phyloP scores from a whole-genome alignment of 805 yeast species.

The Metschnikowia reukaufii region DNA sequence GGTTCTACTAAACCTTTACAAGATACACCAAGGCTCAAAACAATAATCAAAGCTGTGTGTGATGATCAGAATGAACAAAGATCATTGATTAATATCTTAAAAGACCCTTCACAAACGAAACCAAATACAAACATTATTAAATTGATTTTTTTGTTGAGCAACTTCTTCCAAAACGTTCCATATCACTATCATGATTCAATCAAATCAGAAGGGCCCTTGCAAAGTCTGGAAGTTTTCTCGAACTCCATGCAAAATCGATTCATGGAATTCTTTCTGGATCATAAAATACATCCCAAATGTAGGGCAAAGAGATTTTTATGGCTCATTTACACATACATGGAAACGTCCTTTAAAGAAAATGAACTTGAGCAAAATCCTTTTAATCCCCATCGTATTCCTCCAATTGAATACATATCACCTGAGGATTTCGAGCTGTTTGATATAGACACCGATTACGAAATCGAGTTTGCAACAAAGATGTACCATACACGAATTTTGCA shows the following conservation, averaged over 20 bases:
- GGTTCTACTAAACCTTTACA: conserved; percentile 69
- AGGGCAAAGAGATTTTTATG: conserved; percentile 77
- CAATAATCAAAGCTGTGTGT: conserved; percentile 83
- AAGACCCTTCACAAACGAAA: conserved; percentile 28
- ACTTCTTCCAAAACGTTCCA: conserved; percentile 56
- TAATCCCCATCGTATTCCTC: conserved; percentile 42
- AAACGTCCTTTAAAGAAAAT: conserved; percentile 60
- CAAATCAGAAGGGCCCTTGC: conserved; percentile 13
- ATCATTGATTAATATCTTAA: conserved; percentile 46
- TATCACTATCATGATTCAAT: conserved; percentile 24
- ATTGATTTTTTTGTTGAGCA: conserved; percentile 70
- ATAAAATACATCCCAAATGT: conserved; percentile 57
- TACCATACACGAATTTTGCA: conserved; percentile 40
- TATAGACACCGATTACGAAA: conserved; percentile 49
- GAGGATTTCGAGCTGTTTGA: conserved; percentile 35
- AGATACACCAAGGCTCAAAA: conserved; percentile 91
- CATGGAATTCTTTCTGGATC: conserved; percentile 71
- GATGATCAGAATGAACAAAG: conserved; percentile 61
- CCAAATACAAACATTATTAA: conserved; percentile 67
- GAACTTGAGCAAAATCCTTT: conserved; percentile 61
- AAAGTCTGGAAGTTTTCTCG: conserved; percentile 7
- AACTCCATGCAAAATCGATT: conserved; percentile 41
- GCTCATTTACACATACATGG: conserved; percentile 78
- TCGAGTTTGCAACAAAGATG: conserved; percentile 50
- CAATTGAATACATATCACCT: conserved; percentile 29